A percentile compares a stretch with the other conserved stretches of the same genome.
These are phyloP conservation scores for Wickerhamomyces strasburgensis DNA, from an alignment of 805 yeast genomes.

Conservation along the genomic window DNA sequence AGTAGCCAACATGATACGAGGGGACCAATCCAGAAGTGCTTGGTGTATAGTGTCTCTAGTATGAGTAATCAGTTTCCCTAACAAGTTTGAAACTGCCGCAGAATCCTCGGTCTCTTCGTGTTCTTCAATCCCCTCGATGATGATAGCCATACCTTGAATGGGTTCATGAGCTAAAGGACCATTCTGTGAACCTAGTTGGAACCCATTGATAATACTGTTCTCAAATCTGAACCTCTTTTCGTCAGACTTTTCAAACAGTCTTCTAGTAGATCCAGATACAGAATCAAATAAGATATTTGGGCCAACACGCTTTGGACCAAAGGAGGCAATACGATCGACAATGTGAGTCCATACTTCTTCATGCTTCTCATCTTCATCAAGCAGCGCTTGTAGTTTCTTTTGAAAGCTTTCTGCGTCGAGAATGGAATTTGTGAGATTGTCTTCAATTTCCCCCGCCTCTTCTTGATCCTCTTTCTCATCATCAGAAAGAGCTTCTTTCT, in stretches of 20 bases:
- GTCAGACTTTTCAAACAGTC: slow-evolving; percentile 24
- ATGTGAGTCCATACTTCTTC: slow-evolving; percentile 26
- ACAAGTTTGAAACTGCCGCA: slow-evolving; percentile 37
- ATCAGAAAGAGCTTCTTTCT: slow-evolving; percentile 11
- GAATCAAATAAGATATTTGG: slow-evolving; percentile 69
- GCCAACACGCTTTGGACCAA: slow-evolving; percentile 76
- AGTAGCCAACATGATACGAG: slow-evolving; percentile 87
- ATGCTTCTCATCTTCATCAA: slow-evolving; percentile 25
- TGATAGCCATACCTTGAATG: slow-evolving; percentile 68
- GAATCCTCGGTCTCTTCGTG: slow-evolving; percentile 25
- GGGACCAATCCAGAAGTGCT: slow-evolving; percentile 74
- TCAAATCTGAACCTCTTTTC: slow-evolving; percentile 37
- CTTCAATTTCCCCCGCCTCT: slow-evolving; percentile 22
- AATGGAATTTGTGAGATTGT: slow-evolving; percentile 16
- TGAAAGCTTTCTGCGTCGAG: slow-evolving; percentile 29
- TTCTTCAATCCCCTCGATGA: slow-evolving; percentile 36
- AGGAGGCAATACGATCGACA: slow-evolving; percentile 45
- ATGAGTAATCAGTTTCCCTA: slow-evolving; percentile 70
- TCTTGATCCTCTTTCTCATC: slow-evolving; percentile 20
- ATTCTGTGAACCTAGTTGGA: slow-evolving; percentile 71
- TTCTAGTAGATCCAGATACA: slow-evolving; percentile 30
- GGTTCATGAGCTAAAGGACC: slow-evolving; percentile 92
- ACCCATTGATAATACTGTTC: slow-evolving; percentile 72
- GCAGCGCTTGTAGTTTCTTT: slow-evolving; percentile 27
- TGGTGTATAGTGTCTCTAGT: slow-evolving; percentile 70